Conservation (phyloP, 306 rosid genomes). For the Hippophae rhamnoides region DNA sequence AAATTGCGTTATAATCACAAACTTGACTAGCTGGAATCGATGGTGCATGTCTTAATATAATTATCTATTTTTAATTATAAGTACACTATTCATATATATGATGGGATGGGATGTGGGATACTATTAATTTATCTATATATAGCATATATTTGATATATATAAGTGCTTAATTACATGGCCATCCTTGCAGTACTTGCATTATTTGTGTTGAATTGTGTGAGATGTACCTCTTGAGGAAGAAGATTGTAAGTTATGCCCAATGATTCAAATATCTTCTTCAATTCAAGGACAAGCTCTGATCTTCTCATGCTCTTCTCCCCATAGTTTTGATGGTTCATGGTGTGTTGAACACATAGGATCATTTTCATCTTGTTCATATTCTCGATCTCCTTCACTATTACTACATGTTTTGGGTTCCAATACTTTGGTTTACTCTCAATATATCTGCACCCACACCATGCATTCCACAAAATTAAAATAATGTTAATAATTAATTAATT, state of each 20-base stretch:
- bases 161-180: too few species aligned
- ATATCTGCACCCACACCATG: constrained; percentile 17
- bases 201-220: constrained; percentile 27
- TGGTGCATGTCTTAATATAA: too few species aligned
- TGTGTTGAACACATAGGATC: constrained; percentile 35
- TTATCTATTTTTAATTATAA: too few species aligned
- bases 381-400: constrained; percentile 39
- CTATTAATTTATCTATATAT: too few species aligned
- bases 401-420: constrained; percentile 36
- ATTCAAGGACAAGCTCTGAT: constrained; percentile 37
- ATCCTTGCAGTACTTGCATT: not conserved
- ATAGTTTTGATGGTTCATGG: constrained; percentile 44
- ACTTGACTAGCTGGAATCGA: too few species aligned
- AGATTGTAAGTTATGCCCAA: constrained; percentile 32
- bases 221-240: constrained; percentile 38
- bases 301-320: constrained; percentile 35
- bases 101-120: too few species aligned
- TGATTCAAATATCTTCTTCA: constrained; percentile 32
- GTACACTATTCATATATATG: too few species aligned
- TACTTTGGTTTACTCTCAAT: constrained; percentile 39
- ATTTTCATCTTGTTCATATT: constrained; percentile 43
- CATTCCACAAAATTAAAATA: too few species aligned
- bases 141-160: too few species aligned
- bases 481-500: too few species aligned
- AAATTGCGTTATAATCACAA: too few species aligned